Conservation (phyloP, 352 stramenopile species). For the Phytopythium sindhum region DNA sequence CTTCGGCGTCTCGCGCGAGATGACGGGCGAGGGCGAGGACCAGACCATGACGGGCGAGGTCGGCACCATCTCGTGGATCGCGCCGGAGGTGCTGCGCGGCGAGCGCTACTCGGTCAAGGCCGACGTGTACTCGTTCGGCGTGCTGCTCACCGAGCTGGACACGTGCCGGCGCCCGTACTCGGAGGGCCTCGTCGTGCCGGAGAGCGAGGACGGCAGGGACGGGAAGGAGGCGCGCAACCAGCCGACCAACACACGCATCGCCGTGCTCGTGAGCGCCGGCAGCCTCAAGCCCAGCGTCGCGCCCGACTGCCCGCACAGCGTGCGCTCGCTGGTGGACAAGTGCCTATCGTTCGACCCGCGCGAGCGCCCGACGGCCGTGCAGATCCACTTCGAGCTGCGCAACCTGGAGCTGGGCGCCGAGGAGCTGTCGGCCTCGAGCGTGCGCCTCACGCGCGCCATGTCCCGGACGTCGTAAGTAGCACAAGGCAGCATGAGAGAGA, state of each 20-base stretch:
- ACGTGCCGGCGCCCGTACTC: constrained; percentile 29
- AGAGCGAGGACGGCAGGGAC: not conserved
- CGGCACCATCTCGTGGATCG: constrained; percentile 35
- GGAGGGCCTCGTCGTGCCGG: not conserved
- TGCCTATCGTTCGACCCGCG: constrained; percentile 51
- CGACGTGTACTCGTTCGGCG: constrained; percentile 75
- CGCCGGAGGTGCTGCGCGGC: constrained; percentile 61
- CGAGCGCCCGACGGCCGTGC: constrained; percentile 58
- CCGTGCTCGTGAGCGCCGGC: constrained; percentile 47
- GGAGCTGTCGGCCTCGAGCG: constrained; percentile 5
- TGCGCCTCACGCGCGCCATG: constrained; percentile 8
- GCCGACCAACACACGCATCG: constrained; percentile 44
- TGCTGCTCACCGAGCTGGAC: constrained; percentile 56
- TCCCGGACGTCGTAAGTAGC: not conserved
- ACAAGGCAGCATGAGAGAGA: not conserved
- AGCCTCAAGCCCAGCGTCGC: constrained; percentile 42
- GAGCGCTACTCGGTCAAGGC: constrained; percentile 64
- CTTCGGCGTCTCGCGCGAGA: constrained; percentile 22
- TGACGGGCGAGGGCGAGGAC: constrained; percentile 13
- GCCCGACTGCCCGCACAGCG: constrained; percentile 41
- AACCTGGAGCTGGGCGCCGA: constrained; percentile 11
- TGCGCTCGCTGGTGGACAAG: constrained; percentile 43
- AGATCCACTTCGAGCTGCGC: constrained; percentile 65
- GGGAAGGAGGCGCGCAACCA: constrained; percentile 15
- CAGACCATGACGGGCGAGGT: constrained; percentile 48